Evolutionary conservation across 116 monocot species (phyloP).

Genomic region (Iris pallida): DNA sequence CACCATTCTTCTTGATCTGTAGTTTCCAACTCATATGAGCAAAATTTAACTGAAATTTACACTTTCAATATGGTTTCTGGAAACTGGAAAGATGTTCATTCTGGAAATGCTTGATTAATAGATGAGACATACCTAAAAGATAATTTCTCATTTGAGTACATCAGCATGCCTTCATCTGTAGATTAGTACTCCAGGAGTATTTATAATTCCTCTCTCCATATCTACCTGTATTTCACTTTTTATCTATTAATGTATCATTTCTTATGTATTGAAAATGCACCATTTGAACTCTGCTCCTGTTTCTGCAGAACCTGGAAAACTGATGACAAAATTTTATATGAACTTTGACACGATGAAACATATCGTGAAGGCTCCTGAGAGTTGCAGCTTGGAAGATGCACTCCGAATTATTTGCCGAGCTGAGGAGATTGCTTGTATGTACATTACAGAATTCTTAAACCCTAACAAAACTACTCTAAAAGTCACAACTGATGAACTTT

Average conservation of each 20-base stretch:
- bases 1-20: too few species aligned
- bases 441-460: not conserved
- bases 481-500: not conserved
- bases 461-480: not conserved
- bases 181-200: too few species aligned
- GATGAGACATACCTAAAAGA: too few species aligned
- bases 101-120: too few species aligned
- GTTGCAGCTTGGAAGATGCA: constrained; percentile 82
- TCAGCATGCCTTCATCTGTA: too few species aligned
- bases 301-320: constrained; percentile 78
- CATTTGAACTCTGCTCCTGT: constrained; percentile 6
- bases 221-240: not conserved
- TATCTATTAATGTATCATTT: not conserved
- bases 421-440: constrained; percentile 87
- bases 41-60: too few species aligned
- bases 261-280: not conserved
- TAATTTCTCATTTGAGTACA: too few species aligned
- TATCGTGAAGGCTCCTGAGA: constrained; percentile 78
- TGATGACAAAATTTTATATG: constrained; percentile 94
- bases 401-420: constrained; percentile 67
- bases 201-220: too few species aligned
- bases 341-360: constrained; percentile 95
- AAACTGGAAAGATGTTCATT: too few species aligned
- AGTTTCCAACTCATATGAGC: too few species aligned
- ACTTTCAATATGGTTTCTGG: too few species aligned